Base-by-base conservation (phyloP, 805 yeast species). In the Candida berthetii region DNA sequence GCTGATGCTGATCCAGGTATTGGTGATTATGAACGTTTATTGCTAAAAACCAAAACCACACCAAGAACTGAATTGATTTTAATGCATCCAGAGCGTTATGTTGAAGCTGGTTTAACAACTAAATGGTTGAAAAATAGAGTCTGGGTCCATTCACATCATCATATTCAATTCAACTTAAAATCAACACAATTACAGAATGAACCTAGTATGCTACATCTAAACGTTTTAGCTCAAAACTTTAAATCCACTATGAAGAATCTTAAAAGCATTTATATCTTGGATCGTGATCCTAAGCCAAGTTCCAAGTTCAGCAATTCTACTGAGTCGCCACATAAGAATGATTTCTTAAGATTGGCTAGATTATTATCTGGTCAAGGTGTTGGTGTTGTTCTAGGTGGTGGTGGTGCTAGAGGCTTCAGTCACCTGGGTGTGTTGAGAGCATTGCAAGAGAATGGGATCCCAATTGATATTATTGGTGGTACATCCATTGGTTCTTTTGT, bases 401-500 rank as follows among this genome's bases (percentile, higher is more conserved):
- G 99, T 33, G 99, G 99, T 35, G 96, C 98, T 0, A 71, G 98
- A 50, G 99, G 99, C 1, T 71, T 91, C 13, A 77, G 96, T 13
- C 99, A 91, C 58, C 71, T 91, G 33, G 99, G 99, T 3, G 82
- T 93, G 3, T 76, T 91, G n/a, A 78, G 80, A 39, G 96, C 97
- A 0, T 64, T 91, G 9, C 98, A 91, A 58, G 95, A 86, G 48
- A 79, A 80, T 42, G 97, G 97, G 0, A 85, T 91, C 13, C 99
- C 99, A 0, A 81, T 93, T 31, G 99, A 91, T 62, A 68, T 90
- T 46, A 77, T 91, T 39, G 99, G 99, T 1, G 99, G 99, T 2
- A 91, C 99, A 0, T 90, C 97, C 0, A 91, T 91, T 40, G 99
- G 99, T 0, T 79, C 98, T 0, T 88, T 93, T 61, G 86, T 93